phyloP scores from a whole-genome alignment of 371 early-diverging fungal species.

The Nematocida displodere region DNA sequence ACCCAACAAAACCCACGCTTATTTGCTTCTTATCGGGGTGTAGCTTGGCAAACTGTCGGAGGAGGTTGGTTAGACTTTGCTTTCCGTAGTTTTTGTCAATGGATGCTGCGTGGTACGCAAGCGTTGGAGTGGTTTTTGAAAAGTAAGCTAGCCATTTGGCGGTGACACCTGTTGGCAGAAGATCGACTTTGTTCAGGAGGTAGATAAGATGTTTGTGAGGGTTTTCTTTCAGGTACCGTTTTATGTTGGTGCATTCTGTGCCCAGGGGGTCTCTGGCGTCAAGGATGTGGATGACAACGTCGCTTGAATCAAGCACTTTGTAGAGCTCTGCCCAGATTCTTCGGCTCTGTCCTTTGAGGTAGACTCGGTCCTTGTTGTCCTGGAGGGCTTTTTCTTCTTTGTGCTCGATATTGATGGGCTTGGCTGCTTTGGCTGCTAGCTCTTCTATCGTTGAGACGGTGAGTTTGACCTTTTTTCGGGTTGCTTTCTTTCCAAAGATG shows the following conservation, averaged over 20 bases:
- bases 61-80: slow-evolving; percentile 84
- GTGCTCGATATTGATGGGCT: background rate
- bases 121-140: slow-evolving; percentile 80
- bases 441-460: slow-evolving; percentile 73
- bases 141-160: slow-evolving; percentile 83
- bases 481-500: slow-evolving; percentile 78
- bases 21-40: slow-evolving; percentile 75
- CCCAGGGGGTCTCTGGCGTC: slow-evolving; percentile 96
- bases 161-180: slow-evolving; percentile 97
- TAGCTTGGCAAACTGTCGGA: slow-evolving; percentile 85
- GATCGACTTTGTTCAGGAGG: slow-evolving; percentile 97
- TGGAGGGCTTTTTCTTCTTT: slow-evolving; percentile 65
- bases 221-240: slow-evolving; percentile 81
- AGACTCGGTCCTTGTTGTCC: slow-evolving; percentile 67
- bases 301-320: slow-evolving; percentile 95
- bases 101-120: slow-evolving; percentile 87
- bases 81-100: slow-evolving; percentile 95
- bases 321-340: slow-evolving; percentile 98
- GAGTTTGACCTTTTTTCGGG: slow-evolving; percentile 74
- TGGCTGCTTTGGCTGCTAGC: slow-evolving; percentile 67
- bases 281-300: slow-evolving; percentile 90
- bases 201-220: slow-evolving; percentile 93
- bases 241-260: slow-evolving; percentile 83
- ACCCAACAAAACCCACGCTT: slow-evolving; percentile 89
- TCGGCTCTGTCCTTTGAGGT: slow-evolving; percentile 75